Base-by-base conservation (phyloP, 2,329 filamentous ascomycete genomes). In the Amphichorda felina region DNA sequence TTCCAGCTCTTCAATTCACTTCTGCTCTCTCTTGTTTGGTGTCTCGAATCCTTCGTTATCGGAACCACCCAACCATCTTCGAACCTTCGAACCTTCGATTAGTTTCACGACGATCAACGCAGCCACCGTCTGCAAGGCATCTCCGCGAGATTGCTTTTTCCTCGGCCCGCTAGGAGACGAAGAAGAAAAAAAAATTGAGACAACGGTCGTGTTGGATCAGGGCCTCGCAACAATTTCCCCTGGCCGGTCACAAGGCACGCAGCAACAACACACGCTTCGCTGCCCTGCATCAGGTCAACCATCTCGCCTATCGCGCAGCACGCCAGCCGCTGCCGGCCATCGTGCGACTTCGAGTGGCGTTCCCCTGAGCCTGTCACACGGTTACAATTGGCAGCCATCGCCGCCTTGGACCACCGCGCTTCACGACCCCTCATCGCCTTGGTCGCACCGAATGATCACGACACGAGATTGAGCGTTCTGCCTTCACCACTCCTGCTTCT, bases 141-240 rank as follows among this genome's bases (percentile, higher is more conserved):
- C 33, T 26, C 21, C 13, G 21, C 33, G 33, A 27, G 17, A 26
- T 35, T 35, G 30, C 30, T 32, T 32, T 32, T 32, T 30, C 8
- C 29, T 8, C 9, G 21, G 10, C 21, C 21, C 21, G 21, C 21
- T 24, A 6, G 21, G 21, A 11, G 30, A 17, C 6, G 8, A 21
- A 32, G 8, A 32, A 32, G 6, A 21, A 17, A 32, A 32, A 32
- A 17, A 32, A 32, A 17, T 32, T 32, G 30, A 32, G 30, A 32
- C 30, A 32, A n/a, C 27, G 13, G 7, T 29, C 30, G 8, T 32
- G 15, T 13, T 17, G 5, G 15, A 32, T 8, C 15, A 11, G 15
- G 30, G 17, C 30, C 30, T 32, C n/a, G 30, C 17, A 32, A 32
- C 30, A 17, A 21, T 32, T 16, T 32, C 30, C 27, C 27, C 27